phyloP scores from a whole-genome alignment of 305 asterid genomes.

The Rubia peregrina region DNA sequence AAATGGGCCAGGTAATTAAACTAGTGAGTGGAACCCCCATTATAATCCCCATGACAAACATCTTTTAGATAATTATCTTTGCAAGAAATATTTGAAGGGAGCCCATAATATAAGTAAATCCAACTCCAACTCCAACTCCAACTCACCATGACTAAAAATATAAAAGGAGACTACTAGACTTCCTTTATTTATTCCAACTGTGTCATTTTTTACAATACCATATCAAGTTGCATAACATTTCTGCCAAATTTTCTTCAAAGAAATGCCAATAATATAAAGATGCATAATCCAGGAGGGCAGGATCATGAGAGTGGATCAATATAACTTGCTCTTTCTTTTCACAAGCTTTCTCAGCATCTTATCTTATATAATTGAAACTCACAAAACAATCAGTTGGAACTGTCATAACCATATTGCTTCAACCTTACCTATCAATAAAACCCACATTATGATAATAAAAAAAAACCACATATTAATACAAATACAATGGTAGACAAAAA shows the following conservation, averaged over 20 bases:
- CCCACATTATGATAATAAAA: background rate
- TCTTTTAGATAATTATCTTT: background rate
- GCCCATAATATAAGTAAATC: background rate
- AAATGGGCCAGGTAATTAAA: background rate
- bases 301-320: background rate
- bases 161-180: background rate
- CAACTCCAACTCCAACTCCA: background rate
- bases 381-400: background rate
- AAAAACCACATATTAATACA: background rate
- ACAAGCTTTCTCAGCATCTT: background rate
- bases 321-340: background rate
- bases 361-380: background rate
- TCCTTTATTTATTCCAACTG: background rate
- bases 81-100: background rate
- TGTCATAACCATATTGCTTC: background rate
- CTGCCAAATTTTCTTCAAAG: background rate
- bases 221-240: conserved; percentile 2
- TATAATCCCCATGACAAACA: background rate
- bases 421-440: too few species aligned
- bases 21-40: background rate
- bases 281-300: background rate
- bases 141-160: background rate
- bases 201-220: background rate
- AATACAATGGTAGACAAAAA: background rate
- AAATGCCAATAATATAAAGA: background rate